These are phyloP conservation scores for Polytrichum formosum DNA, from an alignment of 225 moss, liverwort and hornwort species.

Conservation along the genomic window DNA sequence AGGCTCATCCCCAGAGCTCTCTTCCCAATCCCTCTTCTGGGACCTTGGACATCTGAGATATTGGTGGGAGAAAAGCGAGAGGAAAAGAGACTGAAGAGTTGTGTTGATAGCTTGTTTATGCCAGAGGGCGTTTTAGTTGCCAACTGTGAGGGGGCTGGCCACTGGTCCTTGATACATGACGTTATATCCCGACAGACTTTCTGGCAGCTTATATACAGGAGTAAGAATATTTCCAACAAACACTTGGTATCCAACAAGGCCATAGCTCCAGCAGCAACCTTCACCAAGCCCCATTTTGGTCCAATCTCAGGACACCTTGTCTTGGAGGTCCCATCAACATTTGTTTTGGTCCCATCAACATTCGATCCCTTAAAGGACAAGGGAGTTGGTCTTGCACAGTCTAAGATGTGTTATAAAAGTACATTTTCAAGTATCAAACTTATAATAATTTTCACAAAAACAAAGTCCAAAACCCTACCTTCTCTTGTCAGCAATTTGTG, in stretches of 20 bases:
- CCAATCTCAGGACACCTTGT: no score
- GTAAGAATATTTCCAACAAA: conserved; percentile 31
- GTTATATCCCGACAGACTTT: conserved; percentile 15
- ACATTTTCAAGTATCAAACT: no score
- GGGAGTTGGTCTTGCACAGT: no score
- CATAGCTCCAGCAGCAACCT: no score
- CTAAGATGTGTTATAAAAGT: no score
- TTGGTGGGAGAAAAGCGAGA: conserved; percentile 16
- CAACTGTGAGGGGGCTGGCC: conserved; percentile 11
- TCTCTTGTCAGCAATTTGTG: no score
- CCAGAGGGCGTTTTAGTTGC: conserved; percentile 21
- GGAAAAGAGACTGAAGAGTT: conserved; percentile 23
- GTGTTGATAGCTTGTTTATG: conserved; percentile 9
- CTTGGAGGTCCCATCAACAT: no score
- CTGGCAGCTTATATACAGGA: conserved; percentile 22
- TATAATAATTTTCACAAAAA: no score
- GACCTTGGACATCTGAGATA: conserved; percentile 26
- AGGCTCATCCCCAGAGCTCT: conserved; percentile 31
- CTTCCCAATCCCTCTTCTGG: conserved; percentile 28
- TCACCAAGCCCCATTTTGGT: no score
- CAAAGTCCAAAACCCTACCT: no score
- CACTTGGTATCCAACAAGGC: conserved; percentile 7
- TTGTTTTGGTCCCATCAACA: no score
- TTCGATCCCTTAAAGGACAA: no score
- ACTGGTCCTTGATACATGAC: conserved; percentile 14